These are phyloP conservation scores for Chrysochromulina tobinii DNA, from an alignment of 78 protist genomes.

Conservation along the genomic window DNA sequence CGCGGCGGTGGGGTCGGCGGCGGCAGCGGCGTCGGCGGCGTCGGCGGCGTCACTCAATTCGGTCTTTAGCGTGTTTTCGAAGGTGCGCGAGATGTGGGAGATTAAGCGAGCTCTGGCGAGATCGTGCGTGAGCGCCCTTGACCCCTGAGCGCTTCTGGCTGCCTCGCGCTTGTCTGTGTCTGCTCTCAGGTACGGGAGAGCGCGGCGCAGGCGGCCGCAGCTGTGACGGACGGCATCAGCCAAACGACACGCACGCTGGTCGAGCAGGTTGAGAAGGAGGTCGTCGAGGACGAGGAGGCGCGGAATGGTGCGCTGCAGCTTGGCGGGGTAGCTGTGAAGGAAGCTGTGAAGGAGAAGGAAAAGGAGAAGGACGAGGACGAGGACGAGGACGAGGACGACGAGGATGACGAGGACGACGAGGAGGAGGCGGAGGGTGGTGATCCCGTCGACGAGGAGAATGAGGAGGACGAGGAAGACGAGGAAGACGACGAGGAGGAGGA, in stretches of 20 bases:
- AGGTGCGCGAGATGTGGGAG: background rate
- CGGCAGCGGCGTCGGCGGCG: background rate
- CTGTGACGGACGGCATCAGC: too few relatives aligned
- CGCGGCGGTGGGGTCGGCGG: background rate
- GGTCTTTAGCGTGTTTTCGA: background rate
- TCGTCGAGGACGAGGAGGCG: background rate
- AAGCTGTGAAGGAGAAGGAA: background rate
- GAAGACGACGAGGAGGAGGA: background rate
- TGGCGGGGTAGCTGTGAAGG: background rate
- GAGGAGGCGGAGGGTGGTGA: too few relatives aligned
- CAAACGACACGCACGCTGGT: background rate
- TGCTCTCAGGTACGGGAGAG: too few relatives aligned
- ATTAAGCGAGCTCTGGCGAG: background rate
- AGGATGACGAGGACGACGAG: background rate
- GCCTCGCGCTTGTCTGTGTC: background rate
- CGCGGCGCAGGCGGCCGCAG: too few relatives aligned
- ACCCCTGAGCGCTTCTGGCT: too few relatives aligned
- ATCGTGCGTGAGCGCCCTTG: too few relatives aligned
- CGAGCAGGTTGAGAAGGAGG: background rate
- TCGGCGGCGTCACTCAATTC: background rate
- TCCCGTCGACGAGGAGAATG: background rate
- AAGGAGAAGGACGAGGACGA: background rate
- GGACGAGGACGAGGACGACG: background rate
- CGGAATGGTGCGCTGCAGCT: background rate
- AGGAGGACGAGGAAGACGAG: background rate